Conservation (phyloP, 176 grass and related monocot species). For the Oryza coarctata region DNA sequence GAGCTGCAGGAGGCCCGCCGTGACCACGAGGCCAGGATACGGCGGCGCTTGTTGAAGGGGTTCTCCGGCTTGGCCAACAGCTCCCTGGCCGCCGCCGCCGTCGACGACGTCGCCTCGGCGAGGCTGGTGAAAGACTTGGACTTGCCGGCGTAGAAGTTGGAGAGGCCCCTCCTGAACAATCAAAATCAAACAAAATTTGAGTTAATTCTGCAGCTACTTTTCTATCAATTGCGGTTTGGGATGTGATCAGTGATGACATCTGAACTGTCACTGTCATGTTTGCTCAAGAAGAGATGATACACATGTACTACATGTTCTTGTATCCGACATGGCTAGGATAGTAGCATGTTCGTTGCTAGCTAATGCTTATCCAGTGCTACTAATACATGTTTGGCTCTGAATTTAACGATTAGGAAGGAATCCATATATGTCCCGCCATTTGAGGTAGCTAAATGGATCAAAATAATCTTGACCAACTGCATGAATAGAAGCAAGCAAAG, state of each 20-base stretch:
- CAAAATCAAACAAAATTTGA: background rate
- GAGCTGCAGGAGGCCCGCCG: conserved; percentile 68
- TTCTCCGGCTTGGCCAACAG: conserved; percentile 83
- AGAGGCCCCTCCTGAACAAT: conserved; percentile 57
- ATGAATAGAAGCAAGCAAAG: background rate
- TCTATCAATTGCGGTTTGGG: background rate
- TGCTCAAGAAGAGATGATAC: background rate
- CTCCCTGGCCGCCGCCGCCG: conserved; percentile 39
- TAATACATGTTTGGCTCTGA: background rate
- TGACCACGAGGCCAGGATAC: conserved; percentile 58
- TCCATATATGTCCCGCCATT: background rate
- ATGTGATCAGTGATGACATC: background rate
- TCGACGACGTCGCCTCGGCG: conserved; percentile 44
- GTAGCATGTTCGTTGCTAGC: background rate
- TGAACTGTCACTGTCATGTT: background rate
- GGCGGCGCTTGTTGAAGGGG: conserved; percentile 85
- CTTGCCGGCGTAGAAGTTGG: conserved; percentile 83
- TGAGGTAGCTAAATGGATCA: background rate
- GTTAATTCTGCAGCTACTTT: background rate
- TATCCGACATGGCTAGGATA: background rate
- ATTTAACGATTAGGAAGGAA: background rate
- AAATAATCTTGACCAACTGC: background rate
- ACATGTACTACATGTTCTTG: background rate
- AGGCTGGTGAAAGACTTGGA: conserved; percentile 80
- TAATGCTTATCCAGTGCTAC: background rate